These are phyloP conservation scores for Cornus suecica DNA, from an alignment of 148 eudicot genomes.

Conservation along the genomic window DNA sequence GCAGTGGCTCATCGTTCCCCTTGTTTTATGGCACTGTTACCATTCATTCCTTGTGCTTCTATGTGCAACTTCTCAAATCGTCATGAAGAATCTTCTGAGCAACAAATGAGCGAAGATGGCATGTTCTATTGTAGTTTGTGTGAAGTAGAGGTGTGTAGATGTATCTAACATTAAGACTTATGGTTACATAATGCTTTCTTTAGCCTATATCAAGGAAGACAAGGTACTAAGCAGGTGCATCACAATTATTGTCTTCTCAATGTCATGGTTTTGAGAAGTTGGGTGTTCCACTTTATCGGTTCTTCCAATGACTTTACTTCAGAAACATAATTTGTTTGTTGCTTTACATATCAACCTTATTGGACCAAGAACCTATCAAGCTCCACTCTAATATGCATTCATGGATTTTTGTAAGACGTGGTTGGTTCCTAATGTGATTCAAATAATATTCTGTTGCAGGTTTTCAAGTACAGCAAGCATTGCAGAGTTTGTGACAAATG, in stretches of 20 bases:
- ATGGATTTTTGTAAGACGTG: neutral
- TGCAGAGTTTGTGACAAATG: constrained; percentile 99
- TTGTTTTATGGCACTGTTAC: constrained; percentile 43
- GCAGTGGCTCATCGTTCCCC: constrained; percentile 31
- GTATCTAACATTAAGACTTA: neutral
- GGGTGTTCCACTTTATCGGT: neutral
- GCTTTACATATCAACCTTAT: neutral
- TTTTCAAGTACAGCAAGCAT: constrained; percentile 98
- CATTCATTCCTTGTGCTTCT: constrained; percentile 57
- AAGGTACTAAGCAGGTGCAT: neutral
- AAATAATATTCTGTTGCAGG: constrained; percentile 44
- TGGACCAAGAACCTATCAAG: neutral
- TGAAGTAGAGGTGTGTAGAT: constrained; percentile 83
- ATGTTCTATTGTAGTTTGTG: constrained; percentile 99
- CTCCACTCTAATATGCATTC: neutral
- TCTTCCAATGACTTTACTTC: neutral
- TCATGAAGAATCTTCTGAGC: constrained; percentile 62
- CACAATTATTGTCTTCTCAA: neutral
- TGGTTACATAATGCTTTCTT: neutral
- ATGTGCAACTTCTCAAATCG: constrained; percentile 59
- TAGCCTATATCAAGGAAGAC: neutral
- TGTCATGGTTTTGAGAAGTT: neutral
- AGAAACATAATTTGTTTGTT: neutral
- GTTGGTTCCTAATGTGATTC: neutral
- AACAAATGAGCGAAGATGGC: constrained; percentile 86